Base-by-base conservation (phyloP, 1,139 yeast genomes). In the Zygosaccharomyces sapae region DNA sequence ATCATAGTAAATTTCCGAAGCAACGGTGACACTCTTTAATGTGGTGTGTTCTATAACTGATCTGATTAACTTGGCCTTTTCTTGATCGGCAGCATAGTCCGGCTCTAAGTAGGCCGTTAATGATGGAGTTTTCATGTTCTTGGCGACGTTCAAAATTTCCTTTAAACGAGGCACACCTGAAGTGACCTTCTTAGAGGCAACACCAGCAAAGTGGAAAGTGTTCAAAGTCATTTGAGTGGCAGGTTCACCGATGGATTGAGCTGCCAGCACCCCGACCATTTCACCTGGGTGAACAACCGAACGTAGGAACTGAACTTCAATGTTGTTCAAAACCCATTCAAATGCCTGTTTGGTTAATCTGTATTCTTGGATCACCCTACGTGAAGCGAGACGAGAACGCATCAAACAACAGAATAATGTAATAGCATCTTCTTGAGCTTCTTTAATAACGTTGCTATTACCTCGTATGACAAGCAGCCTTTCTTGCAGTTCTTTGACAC, bases 191-290 rank as follows among this genome's bases (percentile, higher is more conserved):
- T 92, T 94, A 8, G 97, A 90, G 35, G 97, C 92, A 53, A 94
- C 98, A 86, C 99, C 99, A 27, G 99, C 99, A 76, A 90, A 94
- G 76, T 94, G 99, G 96, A 94, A 94, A 59, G 99, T 92, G 68
- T 92, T 92, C 72, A 92, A 79, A 0, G 99, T 92, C 99, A 92
- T 92, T 72, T 92, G 99, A 24, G 99, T 92, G 24, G 98, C 98
- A 44, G 99, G 99, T 70, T 92, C 99, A 75, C 99, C 99, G 73
- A 92, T 92, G 41, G 97, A 89, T 74, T 92, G 99, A 1, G 99
- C 98, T 47, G 98, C 99, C 64, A 92, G 80, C 47, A 92, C 97
- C 75, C 99, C 99, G 50, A 94, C 98, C 98, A 92, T 92, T 69
- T 92, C 98, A 76, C 99, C 99, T 8, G 99, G 97, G 58, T 94